phyloP scores from a whole-genome alignment of 2,329 filamentous ascomycete genomes.

The Pseudogymnoascus sp. region DNA sequence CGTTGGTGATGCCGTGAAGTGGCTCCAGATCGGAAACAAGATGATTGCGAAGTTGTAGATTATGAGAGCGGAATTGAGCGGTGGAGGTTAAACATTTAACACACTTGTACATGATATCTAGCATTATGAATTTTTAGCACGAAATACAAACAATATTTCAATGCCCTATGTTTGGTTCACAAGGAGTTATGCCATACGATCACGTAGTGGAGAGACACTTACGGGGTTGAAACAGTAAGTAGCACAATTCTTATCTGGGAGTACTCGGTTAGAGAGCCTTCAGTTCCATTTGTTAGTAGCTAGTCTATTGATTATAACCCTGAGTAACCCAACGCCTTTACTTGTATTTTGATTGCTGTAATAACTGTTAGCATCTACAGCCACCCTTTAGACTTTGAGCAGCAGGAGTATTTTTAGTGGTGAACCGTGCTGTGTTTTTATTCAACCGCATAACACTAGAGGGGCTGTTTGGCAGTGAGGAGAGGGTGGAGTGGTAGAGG shows the following conservation, averaged over 20 bases:
- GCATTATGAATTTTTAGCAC: slow-evolving; percentile 3
- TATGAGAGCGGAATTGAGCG: not conserved
- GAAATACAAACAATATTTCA: not conserved
- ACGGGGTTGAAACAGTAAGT: too few relatives aligned
- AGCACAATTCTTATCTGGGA: too few relatives aligned
- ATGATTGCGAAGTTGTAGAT: slow-evolving; percentile 59
- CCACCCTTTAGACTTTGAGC: too few relatives aligned
- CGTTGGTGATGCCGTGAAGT: slow-evolving; percentile 67
- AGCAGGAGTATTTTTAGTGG: too few relatives aligned
- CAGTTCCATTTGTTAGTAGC: too few relatives aligned
- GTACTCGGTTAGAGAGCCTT: too few relatives aligned
- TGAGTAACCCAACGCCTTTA: too few relatives aligned
- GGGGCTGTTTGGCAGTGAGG: not conserved
- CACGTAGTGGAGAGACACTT: not conserved
- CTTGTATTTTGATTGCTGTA: too few relatives aligned
- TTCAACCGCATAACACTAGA: not conserved
- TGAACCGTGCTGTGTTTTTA: too few relatives aligned
- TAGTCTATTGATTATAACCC: too few relatives aligned
- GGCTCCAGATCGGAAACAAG: slow-evolving; percentile 59
- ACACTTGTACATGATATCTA: slow-evolving; percentile 6
- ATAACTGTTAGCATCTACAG: too few relatives aligned
- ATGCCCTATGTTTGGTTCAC: not conserved
- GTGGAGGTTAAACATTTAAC: not conserved
- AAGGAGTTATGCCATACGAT: not conserved
- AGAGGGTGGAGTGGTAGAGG: slow-evolving; percentile 18